Base-by-base conservation (phyloP, 179 eudicot genomes). In the Pouteria campechiana region DNA sequence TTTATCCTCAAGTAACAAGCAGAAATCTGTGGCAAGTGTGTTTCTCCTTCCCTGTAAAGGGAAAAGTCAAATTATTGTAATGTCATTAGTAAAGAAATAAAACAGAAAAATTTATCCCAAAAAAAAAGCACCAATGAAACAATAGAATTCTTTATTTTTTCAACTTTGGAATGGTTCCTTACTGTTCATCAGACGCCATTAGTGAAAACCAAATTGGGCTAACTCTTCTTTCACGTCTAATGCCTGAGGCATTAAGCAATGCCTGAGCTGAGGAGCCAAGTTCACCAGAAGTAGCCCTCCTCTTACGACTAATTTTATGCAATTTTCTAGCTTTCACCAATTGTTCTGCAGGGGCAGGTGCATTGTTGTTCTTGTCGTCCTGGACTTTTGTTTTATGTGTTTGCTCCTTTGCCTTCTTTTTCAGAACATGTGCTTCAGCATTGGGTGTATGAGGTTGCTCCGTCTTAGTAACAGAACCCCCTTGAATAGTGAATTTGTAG, bases 131-230 rank as follows among this genome's bases (percentile, higher is more conserved):
- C n/a, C n/a, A n/a, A n/a, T n/a, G n/a, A n/a, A n/a, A n/a, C n/a
- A n/a, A n/a, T n/a, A n/a, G 3, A 31, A 10, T 17, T 34, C 17
- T 23, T 37, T 17, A 14, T 9, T 4, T 9, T 38, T 37, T 37
- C 11, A 25, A 0, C 30, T 16, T 3, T 30, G 34, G 34, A 19
- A 29, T 11, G 49, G 32, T 15, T 18, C 52, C 96, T 70, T 66
- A 88, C 97, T 61, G 73, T 23, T 78, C 73, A 35, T 69, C 72
- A 24, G 79, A 67, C 46, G 97, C 74, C 41, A 80, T 82, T 47
- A 88, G 61, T 20, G 94, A 78, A 69, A 84, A 78, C 97, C 97
- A 88, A 69, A 88, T 63, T 8, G 94, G 97, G 53, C 56, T 58
- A 17, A 60, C 60, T 52, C 62, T 73, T 65, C 70, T 60, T 16